phyloP scores from a whole-genome alignment of 202 grass and related monocot genomes.

The Digitaria exilis region DNA sequence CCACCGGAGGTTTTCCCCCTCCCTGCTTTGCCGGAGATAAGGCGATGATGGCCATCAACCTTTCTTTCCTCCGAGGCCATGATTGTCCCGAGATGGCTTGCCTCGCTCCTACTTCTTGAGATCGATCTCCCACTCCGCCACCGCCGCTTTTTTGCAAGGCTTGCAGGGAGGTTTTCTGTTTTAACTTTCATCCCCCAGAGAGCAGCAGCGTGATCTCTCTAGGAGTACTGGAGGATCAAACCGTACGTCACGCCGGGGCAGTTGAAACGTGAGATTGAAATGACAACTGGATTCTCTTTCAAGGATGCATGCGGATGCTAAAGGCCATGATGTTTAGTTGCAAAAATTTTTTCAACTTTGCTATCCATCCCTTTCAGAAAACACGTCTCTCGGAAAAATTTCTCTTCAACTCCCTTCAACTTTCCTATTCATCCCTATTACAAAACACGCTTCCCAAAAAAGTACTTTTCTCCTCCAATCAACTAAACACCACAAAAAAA shows the following conservation, averaged over 20 bases:
- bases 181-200: neutral
- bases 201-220: neutral
- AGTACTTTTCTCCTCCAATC: no score
- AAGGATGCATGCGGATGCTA: no score
- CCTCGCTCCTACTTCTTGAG: constrained; percentile 25
- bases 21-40: constrained; percentile 1
- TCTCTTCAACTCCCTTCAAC: no score
- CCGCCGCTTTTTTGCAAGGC: neutral
- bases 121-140: neutral
- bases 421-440: no score
- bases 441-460: no score
- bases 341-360: no score
- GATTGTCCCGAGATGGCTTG: constrained; percentile 36
- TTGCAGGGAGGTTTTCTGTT: neutral
- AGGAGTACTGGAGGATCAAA: neutral
- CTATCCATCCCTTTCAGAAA: no score
- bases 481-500: no score
- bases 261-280: neutral
- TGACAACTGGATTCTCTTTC: neutral
- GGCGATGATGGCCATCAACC: constrained; percentile 27
- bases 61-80: constrained; percentile 18
- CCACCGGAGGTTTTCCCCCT: neutral
- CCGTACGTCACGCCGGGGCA: neutral
- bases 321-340: no score
- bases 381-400: no score